phyloP scores from a whole-genome alignment of 148 eudicot species.

The Spergularia bocconei region DNA sequence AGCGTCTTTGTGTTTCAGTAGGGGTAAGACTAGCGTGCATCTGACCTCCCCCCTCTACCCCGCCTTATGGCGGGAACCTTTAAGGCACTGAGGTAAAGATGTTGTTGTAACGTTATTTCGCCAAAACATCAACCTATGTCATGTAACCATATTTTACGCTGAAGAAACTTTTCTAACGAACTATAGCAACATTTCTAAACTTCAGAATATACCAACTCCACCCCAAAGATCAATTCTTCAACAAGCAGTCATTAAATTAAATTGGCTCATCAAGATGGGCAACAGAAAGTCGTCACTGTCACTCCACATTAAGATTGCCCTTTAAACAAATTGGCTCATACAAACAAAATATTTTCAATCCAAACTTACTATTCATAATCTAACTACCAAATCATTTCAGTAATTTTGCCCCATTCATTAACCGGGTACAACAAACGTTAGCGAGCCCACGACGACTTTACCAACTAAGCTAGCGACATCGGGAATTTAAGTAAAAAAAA shows the following conservation, averaged over 20 bases:
- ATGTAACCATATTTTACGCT: background rate
- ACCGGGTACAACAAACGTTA: too few species aligned
- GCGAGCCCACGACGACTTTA: too few species aligned
- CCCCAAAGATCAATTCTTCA: background rate
- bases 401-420: too few species aligned
- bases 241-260: too few species aligned
- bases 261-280: background rate
- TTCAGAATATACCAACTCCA: background rate
- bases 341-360: background rate
- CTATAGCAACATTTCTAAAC: background rate
- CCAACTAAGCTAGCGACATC: too few species aligned
- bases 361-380: background rate
- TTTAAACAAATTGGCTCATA: background rate
- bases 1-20: too few species aligned
- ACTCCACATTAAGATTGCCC: background rate
- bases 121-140: background rate
- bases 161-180: background rate
- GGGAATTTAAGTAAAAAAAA: background rate
- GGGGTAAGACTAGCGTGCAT: too few species aligned
- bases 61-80: too few species aligned
- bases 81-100: too few species aligned
- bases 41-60: too few species aligned
- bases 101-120: background rate
- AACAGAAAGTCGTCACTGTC: background rate
- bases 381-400: too few species aligned